These are phyloP conservation scores for Wickerhamiella azymoides DNA, from an alignment of 805 yeast genomes.

Conservation along the genomic window DNA sequence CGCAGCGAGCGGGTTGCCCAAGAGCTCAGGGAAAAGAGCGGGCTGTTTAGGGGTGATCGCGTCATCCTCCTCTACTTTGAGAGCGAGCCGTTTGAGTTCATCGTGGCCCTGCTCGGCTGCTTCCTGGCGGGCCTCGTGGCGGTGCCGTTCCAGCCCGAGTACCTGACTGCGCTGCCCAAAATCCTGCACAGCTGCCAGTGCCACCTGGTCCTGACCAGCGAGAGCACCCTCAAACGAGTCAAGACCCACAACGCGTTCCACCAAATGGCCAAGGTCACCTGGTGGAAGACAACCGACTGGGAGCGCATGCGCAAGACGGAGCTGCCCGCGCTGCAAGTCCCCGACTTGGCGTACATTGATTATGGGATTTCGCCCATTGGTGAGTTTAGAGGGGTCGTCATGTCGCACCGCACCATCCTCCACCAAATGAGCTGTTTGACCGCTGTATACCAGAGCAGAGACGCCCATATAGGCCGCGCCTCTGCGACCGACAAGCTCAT, in stretches of 20 bases:
- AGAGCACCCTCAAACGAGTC: conserved; percentile 56
- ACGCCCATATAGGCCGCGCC: conserved; percentile 28
- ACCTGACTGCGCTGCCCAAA: conserved; percentile 10
- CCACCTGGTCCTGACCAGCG: conserved; percentile 69
- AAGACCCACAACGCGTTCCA: conserved; percentile 43
- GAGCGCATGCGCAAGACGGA: conserved; percentile 52
- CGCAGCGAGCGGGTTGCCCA: conserved; percentile 82
- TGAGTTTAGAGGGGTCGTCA: conserved; percentile 81
- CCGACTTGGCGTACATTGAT: conserved; percentile 87
- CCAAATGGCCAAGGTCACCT: conserved; percentile 63
- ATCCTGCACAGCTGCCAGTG: conserved; percentile 47
- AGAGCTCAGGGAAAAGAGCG: conserved; percentile 57
- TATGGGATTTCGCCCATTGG: conserved; percentile 84
- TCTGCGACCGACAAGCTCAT: conserved; percentile 33
- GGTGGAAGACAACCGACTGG: conserved; percentile 79
- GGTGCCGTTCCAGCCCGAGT: conserved; percentile 72
- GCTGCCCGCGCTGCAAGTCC: conserved; percentile 53
- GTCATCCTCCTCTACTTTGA: conserved; percentile 75
- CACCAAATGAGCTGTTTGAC: conserved; percentile 76
- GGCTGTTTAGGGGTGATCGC: conserved; percentile 66
- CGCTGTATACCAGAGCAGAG: conserved; percentile 41
- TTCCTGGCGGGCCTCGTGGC: conserved; percentile 90
- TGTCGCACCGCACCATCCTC: conserved; percentile 74
- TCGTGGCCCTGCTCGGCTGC: conserved; percentile 79
- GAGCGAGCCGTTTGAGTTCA: conserved; percentile 71